Conservation (phyloP, 306 rosid genomes). For the Leucaena leucocephala region DNA sequence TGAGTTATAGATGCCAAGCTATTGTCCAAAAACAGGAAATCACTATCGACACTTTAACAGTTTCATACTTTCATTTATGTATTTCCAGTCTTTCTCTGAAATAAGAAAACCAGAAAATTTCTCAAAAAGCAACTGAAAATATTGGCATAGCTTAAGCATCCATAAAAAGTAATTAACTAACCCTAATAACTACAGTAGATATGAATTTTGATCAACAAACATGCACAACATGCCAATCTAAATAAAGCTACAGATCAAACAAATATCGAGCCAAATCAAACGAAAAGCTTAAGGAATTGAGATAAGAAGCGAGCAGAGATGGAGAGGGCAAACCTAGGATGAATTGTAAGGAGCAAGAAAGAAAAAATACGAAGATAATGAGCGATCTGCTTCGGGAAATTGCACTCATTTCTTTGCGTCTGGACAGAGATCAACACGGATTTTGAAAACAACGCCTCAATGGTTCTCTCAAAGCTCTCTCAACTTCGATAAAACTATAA, state of each 20-base stretch:
- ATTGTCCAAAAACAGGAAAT: background rate
- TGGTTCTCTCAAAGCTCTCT: background rate
- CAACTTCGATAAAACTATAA: background rate
- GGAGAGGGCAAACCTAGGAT: slow-evolving; percentile 47
- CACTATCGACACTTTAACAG: background rate
- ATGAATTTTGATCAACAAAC: background rate
- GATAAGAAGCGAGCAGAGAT: slow-evolving; percentile 21
- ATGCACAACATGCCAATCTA: background rate
- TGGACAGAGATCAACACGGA: background rate
- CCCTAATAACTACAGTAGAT: background rate
- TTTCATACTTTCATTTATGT: background rate
- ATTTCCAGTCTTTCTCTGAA: background rate
- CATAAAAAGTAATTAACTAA: background rate
- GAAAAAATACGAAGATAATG: slow-evolving; percentile 36
- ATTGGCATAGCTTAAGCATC: slow-evolving; percentile 11
- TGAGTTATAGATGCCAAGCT: background rate
- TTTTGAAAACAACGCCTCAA: background rate
- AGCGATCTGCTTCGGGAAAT: slow-evolving; percentile 45
- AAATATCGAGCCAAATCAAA: background rate
- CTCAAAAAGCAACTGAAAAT: background rate
- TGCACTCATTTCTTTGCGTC: slow-evolving; percentile 44
- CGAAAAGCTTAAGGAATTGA: background rate
- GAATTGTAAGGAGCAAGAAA: slow-evolving; percentile 46
- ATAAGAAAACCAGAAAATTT: background rate
- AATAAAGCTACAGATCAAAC: background rate